phyloP scores from a whole-genome alignment of 208 protist genomes.

The Leptomonas pyrrhocoris region DNA sequence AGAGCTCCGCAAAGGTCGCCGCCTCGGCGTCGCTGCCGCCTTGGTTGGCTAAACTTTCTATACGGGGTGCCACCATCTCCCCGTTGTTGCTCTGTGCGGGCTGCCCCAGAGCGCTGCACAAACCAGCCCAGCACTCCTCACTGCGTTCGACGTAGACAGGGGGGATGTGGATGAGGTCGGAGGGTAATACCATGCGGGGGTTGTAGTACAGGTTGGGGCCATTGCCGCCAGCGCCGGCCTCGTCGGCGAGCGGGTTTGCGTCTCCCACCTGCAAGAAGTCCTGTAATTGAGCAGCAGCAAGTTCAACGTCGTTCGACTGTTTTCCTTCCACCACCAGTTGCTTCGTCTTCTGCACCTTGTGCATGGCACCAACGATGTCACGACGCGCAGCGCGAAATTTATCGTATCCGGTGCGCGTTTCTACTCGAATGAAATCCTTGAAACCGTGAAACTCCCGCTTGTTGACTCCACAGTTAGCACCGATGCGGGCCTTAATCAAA shows the following conservation, averaged over 20 bases:
- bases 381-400: constrained; percentile 20
- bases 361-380: constrained; percentile 32
- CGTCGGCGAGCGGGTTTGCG: constrained; percentile 25
- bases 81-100: neutral
- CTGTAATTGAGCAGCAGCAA: constrained; percentile 26
- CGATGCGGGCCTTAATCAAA: constrained; percentile 26
- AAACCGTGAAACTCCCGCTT: constrained; percentile 22
- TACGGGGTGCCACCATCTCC: constrained; percentile 19
- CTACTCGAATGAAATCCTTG: constrained; percentile 26
- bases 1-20: constrained; percentile 27
- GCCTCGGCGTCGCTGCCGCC: constrained; percentile 11
- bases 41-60: constrained; percentile 11
- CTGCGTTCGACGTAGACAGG: constrained; percentile 31
- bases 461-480: constrained; percentile 35
- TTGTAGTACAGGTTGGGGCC: constrained; percentile 31
- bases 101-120: constrained; percentile 30
- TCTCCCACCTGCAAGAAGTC: constrained; percentile 32
- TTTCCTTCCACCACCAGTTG: neutral
- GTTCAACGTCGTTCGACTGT: neutral
- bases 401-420: constrained; percentile 19
- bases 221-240: constrained; percentile 14
- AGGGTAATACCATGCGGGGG: constrained; percentile 30
- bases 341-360: constrained; percentile 40
- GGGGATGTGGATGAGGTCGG: constrained; percentile 45
- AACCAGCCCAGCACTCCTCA: constrained; percentile 39